Evolutionary conservation across 129 eudicot species (phyloP).

Genomic region (Gnaphalium uliginosum): DNA sequence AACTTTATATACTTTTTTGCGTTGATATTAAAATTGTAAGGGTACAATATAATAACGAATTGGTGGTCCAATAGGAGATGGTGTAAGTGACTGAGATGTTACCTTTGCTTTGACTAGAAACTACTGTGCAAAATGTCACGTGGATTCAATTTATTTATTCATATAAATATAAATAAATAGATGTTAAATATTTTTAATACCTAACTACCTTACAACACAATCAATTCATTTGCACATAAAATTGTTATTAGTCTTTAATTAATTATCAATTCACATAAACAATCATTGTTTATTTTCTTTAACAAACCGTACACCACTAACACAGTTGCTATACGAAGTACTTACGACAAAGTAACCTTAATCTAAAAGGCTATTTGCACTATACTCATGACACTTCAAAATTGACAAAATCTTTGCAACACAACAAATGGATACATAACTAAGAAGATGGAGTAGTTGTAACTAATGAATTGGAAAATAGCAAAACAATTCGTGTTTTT

Average conservation of each 20-base stretch:
- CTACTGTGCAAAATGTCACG: constrained; percentile 27
- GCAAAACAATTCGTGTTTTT: neutral
- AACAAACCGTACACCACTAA: too few relatives aligned
- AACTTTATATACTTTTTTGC: neutral
- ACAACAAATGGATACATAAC: neutral
- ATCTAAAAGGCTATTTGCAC: neutral
- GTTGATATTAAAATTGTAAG: constrained; percentile 17
- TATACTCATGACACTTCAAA: neutral
- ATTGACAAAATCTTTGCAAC: neutral
- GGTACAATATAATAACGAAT: constrained; percentile 1
- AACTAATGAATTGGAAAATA: neutral
- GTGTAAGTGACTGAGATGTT: constrained; percentile 25
- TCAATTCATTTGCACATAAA: neutral
- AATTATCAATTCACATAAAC: neutral
- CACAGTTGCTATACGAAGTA: too few relatives aligned
- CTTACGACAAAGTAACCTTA: neutral
- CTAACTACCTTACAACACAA: neutral
- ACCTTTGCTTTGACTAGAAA: constrained; percentile 22
- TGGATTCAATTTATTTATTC: neutral
- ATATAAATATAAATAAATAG: too few relatives aligned
- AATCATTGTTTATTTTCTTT: neutral
- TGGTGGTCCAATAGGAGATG: constrained; percentile 33
- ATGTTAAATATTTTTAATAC: too few relatives aligned
- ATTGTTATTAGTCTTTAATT: too few relatives aligned
- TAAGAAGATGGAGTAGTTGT: constrained; percentile 22